phyloP scores from a whole-genome alignment of 2,329 filamentous ascomycete species.

The Amauroascus verrucosus region DNA sequence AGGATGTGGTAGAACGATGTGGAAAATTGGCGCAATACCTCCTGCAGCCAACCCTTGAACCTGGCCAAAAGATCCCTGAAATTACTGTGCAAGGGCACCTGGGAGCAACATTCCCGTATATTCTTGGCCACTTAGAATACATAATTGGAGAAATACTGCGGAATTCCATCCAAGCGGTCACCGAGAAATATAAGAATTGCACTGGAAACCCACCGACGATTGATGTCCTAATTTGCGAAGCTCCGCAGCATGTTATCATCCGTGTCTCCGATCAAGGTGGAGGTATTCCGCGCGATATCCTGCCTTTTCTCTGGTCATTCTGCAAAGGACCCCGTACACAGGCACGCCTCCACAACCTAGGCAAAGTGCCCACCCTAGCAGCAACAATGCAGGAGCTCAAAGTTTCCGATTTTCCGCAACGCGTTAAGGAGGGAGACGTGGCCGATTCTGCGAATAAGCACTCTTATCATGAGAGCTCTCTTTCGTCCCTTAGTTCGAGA shows the following conservation, averaged over 20 bases:
- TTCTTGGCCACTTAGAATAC: constrained; percentile 91
- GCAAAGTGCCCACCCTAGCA: constrained; percentile 78
- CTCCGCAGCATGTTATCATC: constrained; percentile 89
- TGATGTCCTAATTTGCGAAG: constrained; percentile 88
- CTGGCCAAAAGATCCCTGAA: constrained; percentile 61
- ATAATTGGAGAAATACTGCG: constrained; percentile 90
- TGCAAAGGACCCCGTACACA: constrained; percentile 77
- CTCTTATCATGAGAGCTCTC: constrained; percentile 49
- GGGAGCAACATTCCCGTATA: constrained; percentile 88
- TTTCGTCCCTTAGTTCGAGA: constrained; percentile 68
- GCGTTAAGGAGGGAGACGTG: constrained; percentile 10
- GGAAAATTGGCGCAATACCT: constrained; percentile 65
- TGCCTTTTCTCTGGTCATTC: constrained; percentile 94
- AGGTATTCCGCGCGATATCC: constrained; percentile 71
- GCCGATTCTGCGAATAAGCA: constrained; percentile 21
- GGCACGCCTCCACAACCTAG: constrained; percentile 71
- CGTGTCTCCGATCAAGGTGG: constrained; percentile 92
- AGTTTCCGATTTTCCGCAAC: constrained; percentile 31
- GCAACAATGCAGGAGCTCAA: constrained; percentile 84
- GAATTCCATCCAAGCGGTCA: constrained; percentile 86
- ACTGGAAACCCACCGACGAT: constrained; percentile 60
- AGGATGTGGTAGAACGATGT: constrained; percentile 77
- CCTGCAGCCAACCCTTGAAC: constrained; percentile 63
- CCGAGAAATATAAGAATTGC: constrained; percentile 56
- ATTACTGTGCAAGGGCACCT: constrained; percentile 77